Base-by-base conservation (phyloP, 2,329 filamentous ascomycete genomes). In the Fusarium sp. region DNA sequence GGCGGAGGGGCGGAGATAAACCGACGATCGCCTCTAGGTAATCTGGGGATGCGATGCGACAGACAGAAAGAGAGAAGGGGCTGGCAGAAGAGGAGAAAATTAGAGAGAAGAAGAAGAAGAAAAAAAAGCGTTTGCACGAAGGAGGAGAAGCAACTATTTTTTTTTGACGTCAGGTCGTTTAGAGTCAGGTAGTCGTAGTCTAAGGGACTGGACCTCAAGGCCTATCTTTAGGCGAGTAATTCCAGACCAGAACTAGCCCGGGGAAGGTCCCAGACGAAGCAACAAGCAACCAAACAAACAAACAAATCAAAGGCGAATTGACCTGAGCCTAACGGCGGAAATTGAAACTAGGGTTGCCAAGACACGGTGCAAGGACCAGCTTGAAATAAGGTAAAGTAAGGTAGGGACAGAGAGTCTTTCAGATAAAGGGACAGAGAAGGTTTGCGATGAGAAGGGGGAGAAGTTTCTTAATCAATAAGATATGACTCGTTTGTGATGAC, bases 271-370 rank as follows among this genome's bases (percentile, higher is more conserved):
- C 46, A 64, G 64, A 68, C 61, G 30, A 65, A 55, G 51, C 57
- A 47, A 63, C 52, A 65, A 55, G 51, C 57, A 47, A 63, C 52
- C 46, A 56, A 67, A 50, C 53, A 69, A 55, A 50, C 34, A 45
- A 34, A 57, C 26, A 51, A 36, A 23, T 20, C 12, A n/a, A 61
- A 36, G 6, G 32, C 15, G 28, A 36, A 36, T 36, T 36, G 32
- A 36, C n/a, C 32, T 36, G 32, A 36, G 32, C 15, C 32, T 36
- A 36, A 56, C 49, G 62, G 62, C 59, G 49, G 63, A 67, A 61
- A 62, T 53, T 67, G 65, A 68, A 69, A 51, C 58, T 70, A 69
- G 63, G 65, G 48, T 65, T 70, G 63, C 67, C 67, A 59, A 69
- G 63, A 70, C 56, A 62, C 62, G 46, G 24, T 62, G 57, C 66